Percentiles rank a stretch among this genome's conserved stretches.
These are phyloP conservation scores for Sporisorium exsertum DNA, from an alignment of 1,284 basidiomycete genomes.

Conservation along the genomic window DNA sequence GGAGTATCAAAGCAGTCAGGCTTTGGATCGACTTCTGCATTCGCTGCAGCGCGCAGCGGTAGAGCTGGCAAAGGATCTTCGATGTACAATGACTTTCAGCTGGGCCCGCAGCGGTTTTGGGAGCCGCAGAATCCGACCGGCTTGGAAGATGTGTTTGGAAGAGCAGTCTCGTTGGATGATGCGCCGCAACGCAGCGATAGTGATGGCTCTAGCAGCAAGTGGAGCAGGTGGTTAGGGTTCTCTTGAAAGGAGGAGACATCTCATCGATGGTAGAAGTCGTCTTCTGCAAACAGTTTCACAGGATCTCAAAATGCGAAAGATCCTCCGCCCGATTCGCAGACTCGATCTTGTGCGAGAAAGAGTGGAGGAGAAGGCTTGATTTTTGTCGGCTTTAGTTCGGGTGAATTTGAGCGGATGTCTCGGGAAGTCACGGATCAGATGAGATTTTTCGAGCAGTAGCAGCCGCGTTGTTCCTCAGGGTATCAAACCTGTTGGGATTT, in stretches of 20 bases:
- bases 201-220: slow-evolving; percentile 4
- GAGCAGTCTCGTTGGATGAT: slow-evolving; percentile 39
- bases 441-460: slow-evolving; percentile 1
- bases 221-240: slow-evolving; percentile 49
- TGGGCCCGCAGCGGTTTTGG: slow-evolving; percentile 59
- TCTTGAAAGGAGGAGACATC: slow-evolving; percentile 1
- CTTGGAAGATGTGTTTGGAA: slow-evolving; percentile 58
- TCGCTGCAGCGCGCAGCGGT: not conserved
- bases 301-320: slow-evolving; percentile 3
- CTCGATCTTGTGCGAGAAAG: not conserved
- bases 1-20: slow-evolving; percentile 1
- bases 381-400: slow-evolving; percentile 26
- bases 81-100: slow-evolving; percentile 30
- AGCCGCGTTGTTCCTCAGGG: not conserved
- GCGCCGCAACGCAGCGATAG: not conserved
- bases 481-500: too few relatives aligned
- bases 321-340: not conserved
- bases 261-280: not conserved
- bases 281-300: not conserved
- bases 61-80: not conserved
- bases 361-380: slow-evolving; percentile 2
- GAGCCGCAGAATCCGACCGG: slow-evolving; percentile 55
- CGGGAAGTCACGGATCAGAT: slow-evolving; percentile 40
- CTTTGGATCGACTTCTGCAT: not conserved
- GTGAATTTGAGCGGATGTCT: not conserved